Evolutionary conservation across 2,329 filamentous ascomycete genomes (phyloP).

Genomic region (Fusarium oxysporum): DNA sequence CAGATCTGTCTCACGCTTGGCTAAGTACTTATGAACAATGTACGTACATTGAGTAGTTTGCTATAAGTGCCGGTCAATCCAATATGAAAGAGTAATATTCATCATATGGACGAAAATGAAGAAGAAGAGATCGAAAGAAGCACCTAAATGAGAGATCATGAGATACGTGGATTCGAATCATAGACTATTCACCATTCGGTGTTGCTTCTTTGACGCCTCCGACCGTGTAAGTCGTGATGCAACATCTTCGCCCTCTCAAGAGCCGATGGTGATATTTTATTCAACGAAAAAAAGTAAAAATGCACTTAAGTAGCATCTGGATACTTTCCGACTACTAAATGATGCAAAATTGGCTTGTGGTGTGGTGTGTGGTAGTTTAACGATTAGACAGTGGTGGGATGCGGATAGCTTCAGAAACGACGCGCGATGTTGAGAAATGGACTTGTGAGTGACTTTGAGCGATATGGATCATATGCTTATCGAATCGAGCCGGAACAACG

Average conservation of each 20-base stretch:
- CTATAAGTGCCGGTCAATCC: neutral
- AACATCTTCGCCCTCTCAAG: conserved; percentile 10
- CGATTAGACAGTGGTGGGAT: conserved; percentile 39
- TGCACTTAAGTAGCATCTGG: neutral
- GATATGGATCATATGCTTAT: conserved; percentile 7
- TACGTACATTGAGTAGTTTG: neutral
- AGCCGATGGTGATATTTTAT: neutral
- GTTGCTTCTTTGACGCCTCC: conserved; percentile 40
- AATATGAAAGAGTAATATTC: neutral
- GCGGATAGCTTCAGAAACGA: conserved; percentile 52
- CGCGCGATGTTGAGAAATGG: conserved; percentile 30
- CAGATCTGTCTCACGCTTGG: neutral
- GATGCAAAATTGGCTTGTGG: conserved; percentile 3
- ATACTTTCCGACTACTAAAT: neutral
- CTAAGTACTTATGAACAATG: neutral
- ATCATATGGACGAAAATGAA: neutral
- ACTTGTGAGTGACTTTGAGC: conserved; percentile 48
- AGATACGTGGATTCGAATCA: neutral
- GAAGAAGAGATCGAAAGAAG: neutral
- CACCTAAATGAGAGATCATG: neutral
- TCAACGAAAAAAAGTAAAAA: conserved; percentile 36
- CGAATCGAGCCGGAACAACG: conserved; percentile 17
- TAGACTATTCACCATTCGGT: conserved; percentile 3
- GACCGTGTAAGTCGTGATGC: conserved; percentile 45
- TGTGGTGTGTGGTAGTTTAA: conserved; percentile 35